Evolutionary conservation across 1,284 basidiomycete species (phyloP), one percentile per base, ranked within the genome.

Genomic region (Microbotryomycetes sp.): DNA sequence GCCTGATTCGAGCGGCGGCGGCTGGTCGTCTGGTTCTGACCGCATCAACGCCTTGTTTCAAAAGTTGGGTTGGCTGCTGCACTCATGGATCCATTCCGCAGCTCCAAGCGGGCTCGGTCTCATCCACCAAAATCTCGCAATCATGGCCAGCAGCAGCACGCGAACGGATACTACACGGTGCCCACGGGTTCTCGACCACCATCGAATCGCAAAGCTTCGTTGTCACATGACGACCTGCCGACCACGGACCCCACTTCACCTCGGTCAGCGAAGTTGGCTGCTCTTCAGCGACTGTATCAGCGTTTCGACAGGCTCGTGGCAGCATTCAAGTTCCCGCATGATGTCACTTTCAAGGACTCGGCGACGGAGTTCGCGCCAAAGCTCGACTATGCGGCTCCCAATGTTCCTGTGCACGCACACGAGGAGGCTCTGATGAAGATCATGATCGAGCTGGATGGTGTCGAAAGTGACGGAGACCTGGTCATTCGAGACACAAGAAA

Each of bases 391-490:
- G 81, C 81, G 49, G 74, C 81, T 7, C 75, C 72, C 56, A 84
- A 84, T 72, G 79, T 81, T 26, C 78, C 81, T 1, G 75, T 85
- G 36, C 80, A 82, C 56, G 80, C 78, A 60, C 83, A 84, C 71
- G 81, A 83, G 62, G 79, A 85, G 65, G 77, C 79, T 26, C 78
- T 88, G 56, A 81, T 82, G 58, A 81, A 81, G 56, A 75, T 88
- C 19, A 77, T 88, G 32, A 79, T 83, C 49, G 78, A 79, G 59
- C 80, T 87, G 4, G 86, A 88, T 69, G 81, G 79, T 0, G 80
- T 88, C 3, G 81, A 86, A 66, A 85, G 82, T 65, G 80, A 79
- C 69, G 86, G 86, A 1, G 80, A 84, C 64, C 73, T 76, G 56
- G 75, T 73, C 5, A 81, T 88, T n/a, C 77, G 86, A 30, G 78